Evolutionary conservation across 2,329 filamentous ascomycete species (phyloP), one percentile per base, ranked within the genome.

Genomic region (Cladosporium sp.): DNA sequence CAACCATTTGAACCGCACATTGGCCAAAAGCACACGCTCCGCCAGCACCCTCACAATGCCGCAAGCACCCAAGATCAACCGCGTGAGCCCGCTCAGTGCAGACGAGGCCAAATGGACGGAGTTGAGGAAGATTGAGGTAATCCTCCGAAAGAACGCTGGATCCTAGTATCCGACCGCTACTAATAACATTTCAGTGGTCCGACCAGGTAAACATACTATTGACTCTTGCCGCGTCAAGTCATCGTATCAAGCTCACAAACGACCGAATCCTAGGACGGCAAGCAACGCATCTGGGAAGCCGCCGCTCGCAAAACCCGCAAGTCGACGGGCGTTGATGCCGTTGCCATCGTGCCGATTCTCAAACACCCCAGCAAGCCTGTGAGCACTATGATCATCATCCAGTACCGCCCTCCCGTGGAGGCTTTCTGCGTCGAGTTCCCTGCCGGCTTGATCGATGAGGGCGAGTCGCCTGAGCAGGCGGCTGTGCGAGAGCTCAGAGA

Each of bases 391-490:
- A 76, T 85, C 51, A 80, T 84, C 61, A 77, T 84, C 60, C 81
- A 87, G 66, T 86, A 84, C 69, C 78, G 84, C 3, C 83, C 84
- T 0, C 83, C 84, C 0, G 78, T 84, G 39, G 78, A 83, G 59
- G 82, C 80, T 22, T 73, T 83, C 37, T 81, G 80, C 51, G 82
- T 86, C 51, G 84, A 87, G 66, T 79, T 85, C 5, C 84, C 84
- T 0, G 83, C 83, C 0, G 84, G 84, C 0, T 73, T 86, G 22
- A 80, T 86, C 34, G 84, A 86, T 65, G 78, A 76, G 42, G 78
- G 78, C 14, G 84, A 86, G 67, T 78, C 78, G 1, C 79, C 82
- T 2, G 78, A 80, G 65, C 76, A 82, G 49, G 82, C 82, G 49
- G 81, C 81, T 12, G 72, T 85, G 11, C 75, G 84, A 17, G 84